Evolutionary conservation across 768 basidiomycete species (phyloP).

Genomic region (Rickenella mellea): DNA sequence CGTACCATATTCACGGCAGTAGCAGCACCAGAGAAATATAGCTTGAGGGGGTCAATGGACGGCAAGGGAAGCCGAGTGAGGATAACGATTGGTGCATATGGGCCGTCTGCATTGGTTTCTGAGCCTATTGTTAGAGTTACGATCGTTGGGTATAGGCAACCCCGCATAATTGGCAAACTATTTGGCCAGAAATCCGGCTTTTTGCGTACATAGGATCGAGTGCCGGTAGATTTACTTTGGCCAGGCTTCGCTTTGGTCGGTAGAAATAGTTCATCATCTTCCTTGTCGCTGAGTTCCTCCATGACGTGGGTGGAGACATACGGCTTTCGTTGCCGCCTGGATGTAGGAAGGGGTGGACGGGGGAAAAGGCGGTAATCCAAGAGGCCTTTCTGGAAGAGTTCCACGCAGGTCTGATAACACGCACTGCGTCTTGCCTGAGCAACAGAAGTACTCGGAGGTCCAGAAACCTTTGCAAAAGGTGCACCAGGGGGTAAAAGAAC

Average conservation of each 20-base stretch:
- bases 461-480: slow-evolving; percentile 30
- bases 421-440: slow-evolving; percentile 49
- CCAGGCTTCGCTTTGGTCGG: not conserved
- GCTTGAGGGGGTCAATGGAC: slow-evolving; percentile 37
- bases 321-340: slow-evolving; percentile 4
- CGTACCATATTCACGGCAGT: slow-evolving; percentile 33
- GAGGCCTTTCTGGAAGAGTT: slow-evolving; percentile 37
- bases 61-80: slow-evolving; percentile 65
- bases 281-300: slow-evolving; percentile 11
- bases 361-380: slow-evolving; percentile 35
- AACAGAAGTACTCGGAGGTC: slow-evolving; percentile 34
- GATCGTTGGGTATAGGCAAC: slow-evolving; percentile 47
- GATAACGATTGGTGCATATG: slow-evolving; percentile 52
- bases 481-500: slow-evolving; percentile 37
- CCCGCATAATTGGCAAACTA: slow-evolving; percentile 17
- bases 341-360: slow-evolving; percentile 30
- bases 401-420: slow-evolving; percentile 45
- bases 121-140: slow-evolving; percentile 26
- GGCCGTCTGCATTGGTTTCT: slow-evolving; percentile 16
- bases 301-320: slow-evolving; percentile 7
- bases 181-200: slow-evolving; percentile 62
- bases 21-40: slow-evolving; percentile 48
- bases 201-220: slow-evolving; percentile 47
- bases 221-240: slow-evolving; percentile 25
- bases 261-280: slow-evolving; percentile 5